phyloP scores from a whole-genome alignment of 2,329 filamentous ascomycete species.

The Tricladium varicosporioides region DNA sequence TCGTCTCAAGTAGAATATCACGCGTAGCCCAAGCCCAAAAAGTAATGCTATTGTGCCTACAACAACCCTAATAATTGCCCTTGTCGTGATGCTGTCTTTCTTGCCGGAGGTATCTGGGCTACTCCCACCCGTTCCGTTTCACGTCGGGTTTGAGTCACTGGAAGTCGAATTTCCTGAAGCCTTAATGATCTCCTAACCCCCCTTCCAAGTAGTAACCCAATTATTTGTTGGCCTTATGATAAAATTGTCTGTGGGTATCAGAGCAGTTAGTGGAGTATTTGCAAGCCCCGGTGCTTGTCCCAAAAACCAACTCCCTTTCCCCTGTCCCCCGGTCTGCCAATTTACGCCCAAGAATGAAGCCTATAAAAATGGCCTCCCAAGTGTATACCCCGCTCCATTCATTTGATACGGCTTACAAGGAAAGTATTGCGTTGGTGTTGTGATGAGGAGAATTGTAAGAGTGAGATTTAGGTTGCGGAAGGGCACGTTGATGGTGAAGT shows the following conservation, averaged over 20 bases:
- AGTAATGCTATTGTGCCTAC: background rate
- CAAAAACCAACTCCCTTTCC: conserved; percentile 25
- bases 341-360: conserved; percentile 37
- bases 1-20: background rate
- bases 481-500: conserved; percentile 32
- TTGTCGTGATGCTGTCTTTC: background rate
- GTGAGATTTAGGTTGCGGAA: conserved; percentile 22
- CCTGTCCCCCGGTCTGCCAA: conserved; percentile 18
- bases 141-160: background rate
- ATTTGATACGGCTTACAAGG: conserved; percentile 5
- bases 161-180: background rate
- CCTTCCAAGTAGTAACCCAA: conserved; percentile 19
- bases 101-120: background rate
- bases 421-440: conserved; percentile 16
- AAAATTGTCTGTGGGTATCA: conserved; percentile 7
- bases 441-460: conserved; percentile 13
- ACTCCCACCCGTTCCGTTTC: background rate
- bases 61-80: background rate
- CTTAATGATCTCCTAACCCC: conserved; percentile 9
- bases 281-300: conserved; percentile 32
- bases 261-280: conserved; percentile 3
- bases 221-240: conserved; percentile 12
- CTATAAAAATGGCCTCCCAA: conserved; percentile 39
- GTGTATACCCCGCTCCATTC: conserved; percentile 13
- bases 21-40: background rate